Percentiles rank a stretch among this genome's conserved stretches.
These are phyloP conservation scores for Lobosporangium transversale DNA, from an alignment of 192 early-diverging fungal genomes.

Conservation along the genomic window DNA sequence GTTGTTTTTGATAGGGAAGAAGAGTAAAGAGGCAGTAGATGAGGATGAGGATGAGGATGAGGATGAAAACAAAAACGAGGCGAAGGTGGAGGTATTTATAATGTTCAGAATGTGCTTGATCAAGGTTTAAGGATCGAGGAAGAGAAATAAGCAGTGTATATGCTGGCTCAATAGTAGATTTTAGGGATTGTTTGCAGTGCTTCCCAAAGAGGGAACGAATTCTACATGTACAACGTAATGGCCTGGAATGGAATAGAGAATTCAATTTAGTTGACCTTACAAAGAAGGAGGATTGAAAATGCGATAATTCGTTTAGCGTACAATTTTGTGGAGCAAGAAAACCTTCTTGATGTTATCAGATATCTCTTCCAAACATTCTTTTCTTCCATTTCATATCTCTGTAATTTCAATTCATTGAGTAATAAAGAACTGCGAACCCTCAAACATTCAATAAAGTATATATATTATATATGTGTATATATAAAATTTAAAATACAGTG, in stretches of 20 bases:
- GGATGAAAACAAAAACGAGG: not conserved
- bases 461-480: not conserved
- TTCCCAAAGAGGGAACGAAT: not conserved
- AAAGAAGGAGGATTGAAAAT: not conserved
- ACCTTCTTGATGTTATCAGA: not conserved
- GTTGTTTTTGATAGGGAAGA: not conserved
- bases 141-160: constrained; percentile 2
- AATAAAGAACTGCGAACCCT: not conserved
- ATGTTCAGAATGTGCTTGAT: not conserved
- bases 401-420: constrained; percentile 4
- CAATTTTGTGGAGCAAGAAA: not conserved
- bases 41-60: constrained; percentile 19
- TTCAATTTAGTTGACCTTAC: not conserved
- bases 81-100: constrained; percentile 15
- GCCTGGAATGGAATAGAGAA: constrained; percentile 12
- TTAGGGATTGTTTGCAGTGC: constrained; percentile 1
- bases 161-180: not conserved
- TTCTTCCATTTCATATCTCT: not conserved
- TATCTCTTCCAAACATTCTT: not conserved
- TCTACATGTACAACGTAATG: not conserved
- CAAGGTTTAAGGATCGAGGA: not conserved
- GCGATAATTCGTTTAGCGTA: not conserved
- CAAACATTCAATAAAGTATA: not conserved
- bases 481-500: not conserved
- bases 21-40: constrained; percentile 1